Percentiles rank a stretch among this genome's conserved stretches.
Conservation (phyloP, 192 early-diverging fungal genomes). For the Coemansia sp. region DNA sequence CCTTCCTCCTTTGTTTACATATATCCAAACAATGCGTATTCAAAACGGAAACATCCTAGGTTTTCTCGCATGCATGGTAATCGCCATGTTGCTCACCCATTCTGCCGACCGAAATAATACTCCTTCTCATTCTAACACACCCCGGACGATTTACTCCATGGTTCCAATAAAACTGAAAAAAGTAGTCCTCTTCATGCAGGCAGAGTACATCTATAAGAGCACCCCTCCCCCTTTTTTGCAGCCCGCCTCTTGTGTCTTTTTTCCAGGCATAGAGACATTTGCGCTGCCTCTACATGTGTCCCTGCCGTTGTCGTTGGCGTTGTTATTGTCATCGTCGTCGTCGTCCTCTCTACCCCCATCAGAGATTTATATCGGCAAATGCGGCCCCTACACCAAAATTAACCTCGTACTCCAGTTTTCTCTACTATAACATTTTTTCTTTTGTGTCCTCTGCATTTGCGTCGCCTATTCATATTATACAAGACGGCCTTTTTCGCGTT, state of each 20-base stretch:
- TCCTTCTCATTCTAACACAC: background rate
- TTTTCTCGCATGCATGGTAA: slow-evolving; percentile 10
- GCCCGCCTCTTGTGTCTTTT: background rate
- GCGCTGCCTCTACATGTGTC: background rate
- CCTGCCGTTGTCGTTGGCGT: too few relatives aligned
- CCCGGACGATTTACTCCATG: background rate
- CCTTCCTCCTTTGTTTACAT: background rate
- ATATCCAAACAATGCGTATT: background rate
- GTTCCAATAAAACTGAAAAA: background rate
- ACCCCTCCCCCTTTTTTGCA: background rate
- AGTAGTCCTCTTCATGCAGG: background rate
- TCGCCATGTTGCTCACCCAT: background rate
- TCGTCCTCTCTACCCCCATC: background rate
- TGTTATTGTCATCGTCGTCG: too few relatives aligned
- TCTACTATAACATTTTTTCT: background rate
- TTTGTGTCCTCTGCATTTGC: background rate
- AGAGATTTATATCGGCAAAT: background rate
- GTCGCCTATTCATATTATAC: background rate
- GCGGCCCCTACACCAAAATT: background rate
- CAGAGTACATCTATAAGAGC: background rate
- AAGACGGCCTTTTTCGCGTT: background rate
- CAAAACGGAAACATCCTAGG: slow-evolving; percentile 3
- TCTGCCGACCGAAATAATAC: background rate
- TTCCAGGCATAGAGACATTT: background rate
- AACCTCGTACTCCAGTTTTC: background rate